phyloP scores from a whole-genome alignment of 2,329 filamentous ascomycete species.

The Pochonia chlamydosporia region DNA sequence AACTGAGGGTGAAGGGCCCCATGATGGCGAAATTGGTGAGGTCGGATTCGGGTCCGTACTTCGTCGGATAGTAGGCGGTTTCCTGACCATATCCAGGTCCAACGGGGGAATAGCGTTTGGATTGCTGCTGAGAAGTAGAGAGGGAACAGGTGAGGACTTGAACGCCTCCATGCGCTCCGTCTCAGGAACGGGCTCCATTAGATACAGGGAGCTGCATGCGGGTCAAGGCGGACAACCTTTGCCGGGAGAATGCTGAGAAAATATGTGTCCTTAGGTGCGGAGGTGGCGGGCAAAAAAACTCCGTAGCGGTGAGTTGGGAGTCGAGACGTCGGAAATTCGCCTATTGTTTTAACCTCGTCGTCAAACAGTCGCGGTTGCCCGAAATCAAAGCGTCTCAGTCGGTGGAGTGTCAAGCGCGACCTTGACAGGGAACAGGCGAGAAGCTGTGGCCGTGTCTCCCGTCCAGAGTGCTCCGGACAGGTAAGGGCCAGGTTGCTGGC shows the following conservation, averaged over 20 bases:
- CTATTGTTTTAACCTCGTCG: not conserved
- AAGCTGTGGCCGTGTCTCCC: too few species aligned
- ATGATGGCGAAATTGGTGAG: constrained; percentile 46
- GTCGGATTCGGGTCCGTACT: constrained; percentile 52
- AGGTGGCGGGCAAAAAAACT: not conserved
- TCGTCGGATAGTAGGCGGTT: constrained; percentile 49
- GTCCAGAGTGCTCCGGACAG: too few species aligned
- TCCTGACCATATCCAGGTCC: constrained; percentile 39
- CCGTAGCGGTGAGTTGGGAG: not conserved
- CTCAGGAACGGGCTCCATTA: constrained; percentile 63
- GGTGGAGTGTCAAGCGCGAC: not conserved
- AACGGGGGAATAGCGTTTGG: constrained; percentile 25
- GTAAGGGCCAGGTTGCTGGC: too few species aligned
- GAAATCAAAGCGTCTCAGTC: not conserved
- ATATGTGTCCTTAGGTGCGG: not conserved
- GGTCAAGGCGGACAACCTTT: not conserved
- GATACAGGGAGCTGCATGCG: constrained; percentile 2
- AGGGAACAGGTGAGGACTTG: constrained; percentile 50
- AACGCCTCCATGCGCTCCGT: constrained; percentile 65
- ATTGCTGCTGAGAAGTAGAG: constrained; percentile 40
- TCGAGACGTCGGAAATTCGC: not conserved
- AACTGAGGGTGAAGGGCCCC: constrained; percentile 34
- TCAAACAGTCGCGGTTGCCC: too few species aligned
- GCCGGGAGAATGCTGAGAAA: not conserved
- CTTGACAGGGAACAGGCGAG: not conserved